Evolutionary conservation across 129 eudicot genomes (phyloP), one percentile per base, ranked within the genome.

Genomic region (Pittosporum tobira): DNA sequence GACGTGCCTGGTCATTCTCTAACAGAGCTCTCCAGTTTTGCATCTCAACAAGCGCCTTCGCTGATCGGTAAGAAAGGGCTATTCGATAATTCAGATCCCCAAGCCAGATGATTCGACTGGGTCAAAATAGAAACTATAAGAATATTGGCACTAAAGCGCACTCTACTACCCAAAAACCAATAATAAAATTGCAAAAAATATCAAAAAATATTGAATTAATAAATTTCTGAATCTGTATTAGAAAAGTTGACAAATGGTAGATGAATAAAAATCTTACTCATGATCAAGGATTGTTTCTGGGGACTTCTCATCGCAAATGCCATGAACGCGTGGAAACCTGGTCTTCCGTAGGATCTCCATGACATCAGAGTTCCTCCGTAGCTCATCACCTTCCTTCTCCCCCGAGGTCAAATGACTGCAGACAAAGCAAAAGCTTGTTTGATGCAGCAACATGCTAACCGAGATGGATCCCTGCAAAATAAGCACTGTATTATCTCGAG

Each of bases 81-180:
- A 91, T 75, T 63, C 98, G 84, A 70, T 91, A 91, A 68, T 91
- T 91, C 24, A 91, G 89, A 78, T 91, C 98, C 66, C 98, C 98
- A 7, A 91, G 94, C 98, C 98, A 91, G 48, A 91, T 83, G 44
- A 91, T 70, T 64, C 98, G 95, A 74, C 97, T 90, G 75, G 23
- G 71, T 54, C 27, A 53, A 66, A 43, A 28, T 6, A 31, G 26
- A 64, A 46, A 43, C 24, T 21, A 61, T 74, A 48, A 77, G 62
- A 60, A 71, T 21, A 40, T 46, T 23, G 48, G 36, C 27, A 64
- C 48, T 2, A 34, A 9, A 4, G 5, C 5, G 38, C 6, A 29
- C 29, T 52, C 5, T 6, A 1, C n/a, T n/a, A n/a, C n/a, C n/a
- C n/a, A n/a, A n/a, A n/a, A n/a, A n/a, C n/a, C n/a, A n/a, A n/a